These are phyloP conservation scores for Cryphonectria parasitica DNA, from an alignment of 2,329 filamentous ascomycete species.

Conservation along the genomic window DNA sequence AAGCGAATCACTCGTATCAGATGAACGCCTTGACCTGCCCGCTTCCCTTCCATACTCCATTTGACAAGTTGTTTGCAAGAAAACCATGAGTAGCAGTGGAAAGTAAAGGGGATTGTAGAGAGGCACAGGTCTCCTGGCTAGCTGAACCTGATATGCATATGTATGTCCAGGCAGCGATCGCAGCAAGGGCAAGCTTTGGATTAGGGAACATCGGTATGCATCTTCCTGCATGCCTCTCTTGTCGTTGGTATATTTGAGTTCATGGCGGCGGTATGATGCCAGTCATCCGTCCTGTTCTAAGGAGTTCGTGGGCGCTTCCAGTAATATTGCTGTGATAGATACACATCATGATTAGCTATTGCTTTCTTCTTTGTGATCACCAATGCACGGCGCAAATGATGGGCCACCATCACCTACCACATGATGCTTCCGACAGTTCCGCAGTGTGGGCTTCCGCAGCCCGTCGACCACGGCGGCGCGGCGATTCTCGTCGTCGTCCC, in stretches of 20 bases:
- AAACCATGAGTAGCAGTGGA: background rate
- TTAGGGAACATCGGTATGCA: background rate
- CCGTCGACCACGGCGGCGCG: conserved; percentile 83
- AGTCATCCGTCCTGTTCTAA: conserved; percentile 34
- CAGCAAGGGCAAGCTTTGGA: conserved; percentile 1
- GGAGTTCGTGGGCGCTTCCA: conserved; percentile 68
- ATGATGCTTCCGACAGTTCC: conserved; percentile 91
- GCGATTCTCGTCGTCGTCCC: conserved; percentile 77
- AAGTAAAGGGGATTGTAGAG: background rate
- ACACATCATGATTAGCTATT: conserved; percentile 10
- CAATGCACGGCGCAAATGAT: background rate
- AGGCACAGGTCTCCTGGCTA: background rate
- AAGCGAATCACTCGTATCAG: background rate
- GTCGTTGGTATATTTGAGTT: background rate
- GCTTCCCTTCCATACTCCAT: background rate
- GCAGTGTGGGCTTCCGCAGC: conserved; percentile 83
- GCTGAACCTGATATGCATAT: background rate
- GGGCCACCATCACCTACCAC: conserved; percentile 71
- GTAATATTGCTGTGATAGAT: conserved; percentile 64
- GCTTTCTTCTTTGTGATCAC: background rate
- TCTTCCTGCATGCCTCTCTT: background rate
- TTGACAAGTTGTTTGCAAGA: background rate
- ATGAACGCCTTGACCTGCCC: background rate
- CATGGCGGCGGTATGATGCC: conserved; percentile 29
- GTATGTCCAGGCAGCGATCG: background rate